Evolutionary conservation across 2,329 filamentous ascomycete genomes (phyloP), one percentile per base, ranked within the genome.

Genomic region (Aspergillus neotritici): DNA sequence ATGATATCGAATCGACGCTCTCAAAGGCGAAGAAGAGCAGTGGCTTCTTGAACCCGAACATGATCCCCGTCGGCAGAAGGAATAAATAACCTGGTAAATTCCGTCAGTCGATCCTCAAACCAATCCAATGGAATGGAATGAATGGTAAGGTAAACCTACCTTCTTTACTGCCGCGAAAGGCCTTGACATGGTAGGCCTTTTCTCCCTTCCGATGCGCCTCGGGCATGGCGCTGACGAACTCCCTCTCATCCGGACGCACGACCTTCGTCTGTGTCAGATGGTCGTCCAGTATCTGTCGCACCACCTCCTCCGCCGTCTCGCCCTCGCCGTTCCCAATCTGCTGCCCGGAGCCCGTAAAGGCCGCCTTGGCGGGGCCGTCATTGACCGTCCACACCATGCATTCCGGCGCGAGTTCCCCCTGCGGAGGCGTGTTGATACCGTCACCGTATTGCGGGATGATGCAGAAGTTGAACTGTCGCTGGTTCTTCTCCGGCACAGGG

Each of bases 31-130:
- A 82, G 65, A 79, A 83, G 7, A 76, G 61, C 16, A 84, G 66
- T 0, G 80, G 80, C 55, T 83, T 84, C 56, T 82, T 83, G 70
- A 82, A 83, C 32, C 76, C 80, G 56, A 78, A 83, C 32, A 83
- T 61, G 37, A 84, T 78, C 28, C 80, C 80, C 7, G 71, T 74
- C 14, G 75, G 70, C 9, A 82, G 72, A 59, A 83, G 76, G 67
- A 80, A 83, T 11, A 84, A 70, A 55, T 78, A 83, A 31, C 80
- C 79, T 80, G 46, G 34, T 44, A 21, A 8, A 25, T 9, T 6
- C 21, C 3, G 21, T 25, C 3, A 25, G 21, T 25, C 21, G 9
- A 25, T 25, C 21, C 21, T 25, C 17, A 25, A 25, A 8, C 21
- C 21, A 25, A 14, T 15, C 9, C 4, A 16, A 29, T 34, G 14